phyloP scores from a whole-genome alignment of 2,329 filamentous ascomycete species.

The Macroventuria anomochaeta region DNA sequence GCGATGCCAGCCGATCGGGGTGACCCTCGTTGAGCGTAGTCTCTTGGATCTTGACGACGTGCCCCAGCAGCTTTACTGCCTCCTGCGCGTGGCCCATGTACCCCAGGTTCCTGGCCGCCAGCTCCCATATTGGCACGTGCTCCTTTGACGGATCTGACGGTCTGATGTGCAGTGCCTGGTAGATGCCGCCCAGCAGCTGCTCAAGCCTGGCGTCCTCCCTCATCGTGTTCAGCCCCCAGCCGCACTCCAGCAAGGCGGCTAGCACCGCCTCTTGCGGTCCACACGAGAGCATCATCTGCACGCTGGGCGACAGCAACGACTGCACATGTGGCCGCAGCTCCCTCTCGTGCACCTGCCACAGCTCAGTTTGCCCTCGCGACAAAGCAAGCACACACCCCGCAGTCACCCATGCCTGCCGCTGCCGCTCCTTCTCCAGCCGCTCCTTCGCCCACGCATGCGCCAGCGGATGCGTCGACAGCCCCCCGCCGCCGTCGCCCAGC shows the following conservation, averaged over 20 bases:
- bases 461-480: constrained; percentile 47
- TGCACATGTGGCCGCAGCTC: constrained; percentile 21
- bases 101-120: constrained; percentile 5
- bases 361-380: not conserved
- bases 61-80: too few species aligned
- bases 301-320: constrained; percentile 13
- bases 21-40: too few species aligned
- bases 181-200: constrained; percentile 10
- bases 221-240: constrained; percentile 15
- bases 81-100: constrained; percentile 1
- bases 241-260: constrained; percentile 11
- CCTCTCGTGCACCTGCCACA: constrained; percentile 12
- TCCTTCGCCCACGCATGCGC: constrained; percentile 47
- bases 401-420: constrained; percentile 29
- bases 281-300: constrained; percentile 2
- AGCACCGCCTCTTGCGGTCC: constrained; percentile 8
- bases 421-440: constrained; percentile 25
- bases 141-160: constrained; percentile 11
- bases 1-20: too few species aligned
- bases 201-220: constrained; percentile 13
- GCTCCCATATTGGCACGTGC: constrained; percentile 12
- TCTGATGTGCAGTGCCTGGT: constrained; percentile 1
- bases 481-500: constrained; percentile 1
- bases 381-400: constrained; percentile 24
- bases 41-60: too few species aligned